A percentile compares a stretch with the other conserved stretches of the same genome.
phyloP scores from a whole-genome alignment of 2,329 filamentous ascomycete genomes.

The Claviceps sorghi region DNA sequence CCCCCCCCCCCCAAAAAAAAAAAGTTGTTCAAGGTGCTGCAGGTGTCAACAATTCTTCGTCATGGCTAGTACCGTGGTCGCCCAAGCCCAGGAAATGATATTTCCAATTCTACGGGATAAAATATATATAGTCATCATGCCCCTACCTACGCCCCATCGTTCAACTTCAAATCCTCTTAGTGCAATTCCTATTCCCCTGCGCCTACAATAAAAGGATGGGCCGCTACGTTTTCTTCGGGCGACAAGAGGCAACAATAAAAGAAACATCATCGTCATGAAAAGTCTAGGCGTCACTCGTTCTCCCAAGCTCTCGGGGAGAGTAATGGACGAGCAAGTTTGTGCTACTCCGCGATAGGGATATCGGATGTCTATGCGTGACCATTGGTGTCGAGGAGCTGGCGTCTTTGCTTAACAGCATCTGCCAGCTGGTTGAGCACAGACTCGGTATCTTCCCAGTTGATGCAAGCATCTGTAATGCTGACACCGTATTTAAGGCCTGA shows the following conservation, averaged over 20 bases:
- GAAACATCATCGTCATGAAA: neutral
- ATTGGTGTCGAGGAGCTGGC: constrained; percentile 21
- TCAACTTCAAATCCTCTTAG: neutral
- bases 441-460: constrained; percentile 79
- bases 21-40: too few relatives aligned
- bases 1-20: too few relatives aligned
- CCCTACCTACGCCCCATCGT: neutral
- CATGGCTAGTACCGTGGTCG: too few relatives aligned
- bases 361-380: neutral
- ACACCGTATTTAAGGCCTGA: constrained; percentile 71
- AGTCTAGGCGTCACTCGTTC: neutral
- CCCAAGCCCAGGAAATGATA: neutral
- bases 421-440: constrained; percentile 73
- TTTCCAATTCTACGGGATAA: neutral
- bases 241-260: neutral
- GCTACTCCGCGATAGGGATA: neutral
- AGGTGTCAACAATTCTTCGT: too few relatives aligned
- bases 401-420: constrained; percentile 62
- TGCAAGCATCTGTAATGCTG: constrained; percentile 92
- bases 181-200: neutral
- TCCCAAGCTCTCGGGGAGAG: neutral
- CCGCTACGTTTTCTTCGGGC: neutral
- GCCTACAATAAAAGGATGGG: neutral
- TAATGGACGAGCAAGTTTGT: neutral
- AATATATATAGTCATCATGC: neutral